Conservation (phyloP, 208 protist species). For the Trypanosoma melophagium region DNA sequence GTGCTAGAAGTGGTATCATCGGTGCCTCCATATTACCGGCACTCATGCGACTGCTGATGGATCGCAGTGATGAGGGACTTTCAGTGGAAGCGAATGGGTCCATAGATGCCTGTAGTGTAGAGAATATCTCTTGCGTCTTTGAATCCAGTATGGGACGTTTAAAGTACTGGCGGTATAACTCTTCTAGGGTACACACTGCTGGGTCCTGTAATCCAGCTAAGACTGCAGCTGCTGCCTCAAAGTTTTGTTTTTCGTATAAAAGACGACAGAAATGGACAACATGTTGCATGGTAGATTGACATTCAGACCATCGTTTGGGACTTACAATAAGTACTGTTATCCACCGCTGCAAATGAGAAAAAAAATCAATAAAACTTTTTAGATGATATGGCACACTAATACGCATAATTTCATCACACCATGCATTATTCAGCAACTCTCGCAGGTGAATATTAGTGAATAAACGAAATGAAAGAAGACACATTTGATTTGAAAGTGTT, state of each 20-base stretch:
- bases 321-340: slow-evolving; percentile 46
- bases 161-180: slow-evolving; percentile 28
- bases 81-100: slow-evolving; percentile 62
- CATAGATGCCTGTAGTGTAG: slow-evolving; percentile 54
- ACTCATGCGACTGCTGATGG: slow-evolving; percentile 37
- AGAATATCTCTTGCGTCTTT: slow-evolving; percentile 35
- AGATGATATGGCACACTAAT: slow-evolving; percentile 41
- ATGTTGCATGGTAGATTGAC: slow-evolving; percentile 34
- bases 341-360: slow-evolving; percentile 45
- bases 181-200: slow-evolving; percentile 35
- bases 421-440: slow-evolving; percentile 71
- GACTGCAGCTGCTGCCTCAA: slow-evolving; percentile 60
- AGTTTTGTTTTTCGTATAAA: slow-evolving; percentile 72
- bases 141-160: slow-evolving; percentile 35
- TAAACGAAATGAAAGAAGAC: slow-evolving; percentile 60
- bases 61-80: slow-evolving; percentile 60
- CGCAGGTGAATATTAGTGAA: slow-evolving; percentile 54
- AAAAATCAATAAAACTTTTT: slow-evolving; percentile 48
- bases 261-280: slow-evolving; percentile 48
- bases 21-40: slow-evolving; percentile 54
- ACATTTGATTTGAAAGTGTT: slow-evolving; percentile 47
- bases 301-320: slow-evolving; percentile 40
- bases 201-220: slow-evolving; percentile 58
- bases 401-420: slow-evolving; percentile 37
- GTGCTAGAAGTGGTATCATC: slow-evolving; percentile 59